A percentile compares a stretch with the other conserved stretches of the same genome.
Evolutionary conservation across 1,284 basidiomycete genomes (phyloP).

Genomic region (Papiliotrema nemorosa): DNA sequence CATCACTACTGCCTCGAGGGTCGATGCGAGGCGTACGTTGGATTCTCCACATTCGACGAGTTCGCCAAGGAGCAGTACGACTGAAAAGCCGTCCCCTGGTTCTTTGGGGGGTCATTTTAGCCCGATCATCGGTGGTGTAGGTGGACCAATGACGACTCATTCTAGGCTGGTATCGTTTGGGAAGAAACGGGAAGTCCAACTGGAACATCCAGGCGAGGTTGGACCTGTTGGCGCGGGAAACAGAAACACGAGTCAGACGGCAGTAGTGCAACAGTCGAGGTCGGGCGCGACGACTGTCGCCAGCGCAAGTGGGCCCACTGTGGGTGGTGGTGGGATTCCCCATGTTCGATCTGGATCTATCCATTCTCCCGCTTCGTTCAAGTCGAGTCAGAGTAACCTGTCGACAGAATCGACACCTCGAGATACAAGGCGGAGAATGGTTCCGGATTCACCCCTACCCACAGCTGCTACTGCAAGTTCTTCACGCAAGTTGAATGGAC

Average conservation of each 20-base stretch:
- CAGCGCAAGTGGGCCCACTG: neutral
- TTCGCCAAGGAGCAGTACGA: conserved; percentile 12
- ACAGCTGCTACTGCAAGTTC: neutral
- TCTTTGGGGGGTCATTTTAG: conserved; percentile 1
- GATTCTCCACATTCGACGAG: conserved; percentile 11
- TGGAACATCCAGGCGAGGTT: conserved; percentile 57
- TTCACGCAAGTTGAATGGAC: conserved; percentile 58
- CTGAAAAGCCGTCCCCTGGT: conserved; percentile 10
- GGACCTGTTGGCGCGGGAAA: conserved; percentile 33
- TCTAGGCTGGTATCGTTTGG: conserved; percentile 66
- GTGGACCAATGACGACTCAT: conserved; percentile 22
- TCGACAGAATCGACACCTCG: too few species aligned
- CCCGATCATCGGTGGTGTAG: too few species aligned
- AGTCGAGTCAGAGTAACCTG: too few species aligned
- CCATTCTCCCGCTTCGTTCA: too few species aligned
- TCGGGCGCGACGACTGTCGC: neutral
- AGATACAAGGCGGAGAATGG: conserved; percentile 14
- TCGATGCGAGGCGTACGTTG: conserved; percentile 33
- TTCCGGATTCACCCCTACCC: conserved; percentile 59
- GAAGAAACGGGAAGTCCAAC: too few species aligned
- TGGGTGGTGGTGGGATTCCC: too few species aligned
- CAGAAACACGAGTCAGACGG: conserved; percentile 62
- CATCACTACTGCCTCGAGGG: conserved; percentile 25
- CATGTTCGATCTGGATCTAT: too few species aligned
- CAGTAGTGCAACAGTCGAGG: conserved; percentile 52